phyloP scores from a whole-genome alignment of 306 rosid species.

The Dryas octopetala region DNA sequence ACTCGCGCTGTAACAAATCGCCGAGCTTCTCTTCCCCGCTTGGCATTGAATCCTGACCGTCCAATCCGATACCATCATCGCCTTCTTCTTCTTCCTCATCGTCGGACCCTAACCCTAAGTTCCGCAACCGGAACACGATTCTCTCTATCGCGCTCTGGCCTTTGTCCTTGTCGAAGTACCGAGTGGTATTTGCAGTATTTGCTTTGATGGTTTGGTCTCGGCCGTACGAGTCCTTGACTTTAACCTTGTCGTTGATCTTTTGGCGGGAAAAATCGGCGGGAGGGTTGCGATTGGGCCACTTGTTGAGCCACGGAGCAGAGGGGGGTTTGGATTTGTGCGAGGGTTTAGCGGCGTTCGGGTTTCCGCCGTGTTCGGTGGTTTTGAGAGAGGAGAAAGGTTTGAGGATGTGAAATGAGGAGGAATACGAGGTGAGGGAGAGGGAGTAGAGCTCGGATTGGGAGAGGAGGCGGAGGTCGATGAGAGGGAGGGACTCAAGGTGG shows the following conservation, averaged over 20 bases:
- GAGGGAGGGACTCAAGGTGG: too few relatives aligned
- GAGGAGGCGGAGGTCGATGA: too few relatives aligned
- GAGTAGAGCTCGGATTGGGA: too few relatives aligned
- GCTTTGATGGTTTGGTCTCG: conserved; percentile 32
- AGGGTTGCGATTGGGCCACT: conserved; percentile 46
- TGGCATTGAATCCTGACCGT: conserved; percentile 30
- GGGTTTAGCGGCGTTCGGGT: conserved; percentile 24
- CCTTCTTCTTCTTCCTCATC: conserved; percentile 40
- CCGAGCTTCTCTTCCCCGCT: conserved; percentile 81
- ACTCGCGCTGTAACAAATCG: conserved; percentile 71
- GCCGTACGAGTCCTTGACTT: conserved; percentile 20
- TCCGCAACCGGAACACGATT: conserved; percentile 69
- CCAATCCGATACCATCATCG: conserved; percentile 30
- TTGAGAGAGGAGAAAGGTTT: conserved; percentile 29
- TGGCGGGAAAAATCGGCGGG: conserved; percentile 22
- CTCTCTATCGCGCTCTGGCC: conserved; percentile 73
- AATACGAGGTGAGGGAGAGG: too few relatives aligned
- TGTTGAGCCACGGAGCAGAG: conserved; percentile 66
- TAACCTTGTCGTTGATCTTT: conserved; percentile 21
- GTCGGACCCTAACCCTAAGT: conserved; percentile 60
- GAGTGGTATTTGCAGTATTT: conserved; percentile 27
- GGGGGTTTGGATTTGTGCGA: conserved; percentile 39
- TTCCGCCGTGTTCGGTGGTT: conserved; percentile 25
- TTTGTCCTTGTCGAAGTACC: conserved; percentile 31
- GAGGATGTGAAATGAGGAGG: conserved; percentile 52